Percentiles rank a stretch among this genome's conserved stretches.
phyloP scores from a whole-genome alignment of 1,284 basidiomycete species.

The Cystobasidium sp. region DNA sequence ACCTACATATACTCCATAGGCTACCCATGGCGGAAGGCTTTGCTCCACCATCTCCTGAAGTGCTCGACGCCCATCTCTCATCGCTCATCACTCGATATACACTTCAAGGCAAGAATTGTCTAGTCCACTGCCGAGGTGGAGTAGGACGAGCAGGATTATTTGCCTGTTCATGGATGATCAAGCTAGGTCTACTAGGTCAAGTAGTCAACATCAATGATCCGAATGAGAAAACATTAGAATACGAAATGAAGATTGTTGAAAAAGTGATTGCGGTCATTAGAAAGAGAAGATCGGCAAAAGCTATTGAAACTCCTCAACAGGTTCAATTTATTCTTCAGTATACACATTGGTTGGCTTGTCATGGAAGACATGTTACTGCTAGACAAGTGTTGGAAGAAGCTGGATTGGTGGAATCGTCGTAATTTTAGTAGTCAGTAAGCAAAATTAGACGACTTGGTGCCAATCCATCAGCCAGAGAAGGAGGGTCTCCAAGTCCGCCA shows the following conservation, averaged over 20 bases:
- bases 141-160: slow-evolving; percentile 92
- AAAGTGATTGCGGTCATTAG: slow-evolving; percentile 74
- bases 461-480: too few species aligned
- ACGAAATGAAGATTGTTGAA: slow-evolving; percentile 71
- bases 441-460: too few species aligned
- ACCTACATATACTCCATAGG: slow-evolving; percentile 53
- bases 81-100: slow-evolving; percentile 75
- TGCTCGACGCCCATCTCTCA: slow-evolving; percentile 68
- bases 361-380: slow-evolving; percentile 21
- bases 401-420: neutral
- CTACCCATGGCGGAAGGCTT: slow-evolving; percentile 91
- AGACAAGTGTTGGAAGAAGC: slow-evolving; percentile 20
- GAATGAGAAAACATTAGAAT: slow-evolving; percentile 55
- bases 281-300: slow-evolving; percentile 66
- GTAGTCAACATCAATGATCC: slow-evolving; percentile 22
- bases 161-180: slow-evolving; percentile 90
- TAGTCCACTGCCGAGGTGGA: slow-evolving; percentile 93
- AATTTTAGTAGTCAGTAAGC: neutral
- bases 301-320: slow-evolving; percentile 89
- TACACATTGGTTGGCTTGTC: slow-evolving; percentile 65
- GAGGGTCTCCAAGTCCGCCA: neutral
- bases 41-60: slow-evolving; percentile 67
- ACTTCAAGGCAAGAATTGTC: slow-evolving; percentile 71
- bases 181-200: slow-evolving; percentile 72
- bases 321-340: slow-evolving; percentile 81